Evolutionary conservation across 1,139 yeast genomes (phyloP), one percentile per base, ranked within the genome.

Genomic region (Kodamaea alishanica): DNA sequence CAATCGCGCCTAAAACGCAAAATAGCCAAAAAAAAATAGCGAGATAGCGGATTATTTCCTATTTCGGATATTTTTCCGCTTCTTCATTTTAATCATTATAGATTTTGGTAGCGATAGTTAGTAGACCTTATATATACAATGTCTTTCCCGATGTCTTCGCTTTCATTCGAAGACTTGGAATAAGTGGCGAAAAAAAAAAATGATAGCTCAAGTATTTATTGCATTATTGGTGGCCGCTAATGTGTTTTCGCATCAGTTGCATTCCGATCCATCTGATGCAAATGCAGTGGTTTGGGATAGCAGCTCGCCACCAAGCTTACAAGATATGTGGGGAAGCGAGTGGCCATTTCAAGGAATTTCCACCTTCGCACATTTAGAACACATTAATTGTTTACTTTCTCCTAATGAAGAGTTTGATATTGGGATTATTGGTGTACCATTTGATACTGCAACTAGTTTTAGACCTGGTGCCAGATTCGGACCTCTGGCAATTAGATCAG

Each of bases 381-480:
- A 76, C 46, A 65, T 73, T 32, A 67, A 67, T 45, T 84, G 94
- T 52, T 66, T 84, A 26, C 41, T 76, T 6, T 62, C 78, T 35
- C 64, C 74, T 2, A 70, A 68, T 1, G 51, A 58, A 4, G 50
- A 62, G 1, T 84, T 70, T 49, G 94, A 84, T 50, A 71, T 84
- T 39, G 94, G 81, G 1, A 51, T 84, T 20, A 70, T 84, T 44
- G 92, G 92, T 7, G 84, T 81, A 5, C 92, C 92, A 1, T 84
- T 84, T 52, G 92, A 84, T 52, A 83, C 90, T 4, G 89, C 88
- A 0, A 79, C 79, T 0, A 76, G 87, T 2, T 84, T 80, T 55
- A 67, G 90, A 43, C 76, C 87, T 0, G 90, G 92, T 12, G 89
- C 94, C 5, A 65, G 94, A 42, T 84, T 84, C 58, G 94, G 94